Evolutionary conservation across 306 rosid genomes (phyloP).

Genomic region (Betula pendula): DNA sequence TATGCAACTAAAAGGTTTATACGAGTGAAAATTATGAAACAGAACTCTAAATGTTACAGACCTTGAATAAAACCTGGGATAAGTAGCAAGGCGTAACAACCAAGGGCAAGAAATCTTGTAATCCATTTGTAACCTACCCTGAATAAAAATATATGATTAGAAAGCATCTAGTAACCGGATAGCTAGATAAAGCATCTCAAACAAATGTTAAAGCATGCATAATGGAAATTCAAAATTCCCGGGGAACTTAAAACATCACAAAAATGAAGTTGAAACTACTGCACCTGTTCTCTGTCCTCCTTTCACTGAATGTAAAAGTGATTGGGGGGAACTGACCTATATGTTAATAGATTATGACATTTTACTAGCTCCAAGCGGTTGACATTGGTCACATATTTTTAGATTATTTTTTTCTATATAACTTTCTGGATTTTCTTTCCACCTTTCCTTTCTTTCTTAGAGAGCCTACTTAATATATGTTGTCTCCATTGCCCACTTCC

Average conservation of each 20-base stretch:
- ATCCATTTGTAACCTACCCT: conserved; percentile 97
- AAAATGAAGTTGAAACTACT: background rate
- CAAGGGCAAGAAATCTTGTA: conserved; percentile 66
- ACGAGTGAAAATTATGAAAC: conserved; percentile 11
- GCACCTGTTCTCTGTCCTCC: background rate
- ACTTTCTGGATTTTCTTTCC: background rate
- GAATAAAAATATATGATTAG: conserved; percentile 58
- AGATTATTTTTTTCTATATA: background rate
- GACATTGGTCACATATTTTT: background rate
- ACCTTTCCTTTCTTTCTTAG: background rate
- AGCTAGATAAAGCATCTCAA: conserved; percentile 7
- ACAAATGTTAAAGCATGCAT: conserved; percentile 23
- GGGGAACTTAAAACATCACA: background rate
- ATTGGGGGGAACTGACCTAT: background rate
- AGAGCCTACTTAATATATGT: background rate
- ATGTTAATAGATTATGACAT: background rate
- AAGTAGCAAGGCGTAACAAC: conserved; percentile 66
- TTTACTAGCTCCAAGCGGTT: background rate
- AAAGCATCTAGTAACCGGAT: conserved; percentile 26
- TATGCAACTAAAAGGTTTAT: background rate
- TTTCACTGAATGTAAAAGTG: background rate
- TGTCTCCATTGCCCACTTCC: background rate
- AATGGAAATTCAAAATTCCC: background rate
- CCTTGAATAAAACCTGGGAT: conserved; percentile 89
- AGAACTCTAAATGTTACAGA: conserved; percentile 30